A percentile compares a stretch with the other conserved stretches of the same genome.
Conservation (phyloP, 2,329 filamentous ascomycete genomes). For the Fusarium xylarioides region DNA sequence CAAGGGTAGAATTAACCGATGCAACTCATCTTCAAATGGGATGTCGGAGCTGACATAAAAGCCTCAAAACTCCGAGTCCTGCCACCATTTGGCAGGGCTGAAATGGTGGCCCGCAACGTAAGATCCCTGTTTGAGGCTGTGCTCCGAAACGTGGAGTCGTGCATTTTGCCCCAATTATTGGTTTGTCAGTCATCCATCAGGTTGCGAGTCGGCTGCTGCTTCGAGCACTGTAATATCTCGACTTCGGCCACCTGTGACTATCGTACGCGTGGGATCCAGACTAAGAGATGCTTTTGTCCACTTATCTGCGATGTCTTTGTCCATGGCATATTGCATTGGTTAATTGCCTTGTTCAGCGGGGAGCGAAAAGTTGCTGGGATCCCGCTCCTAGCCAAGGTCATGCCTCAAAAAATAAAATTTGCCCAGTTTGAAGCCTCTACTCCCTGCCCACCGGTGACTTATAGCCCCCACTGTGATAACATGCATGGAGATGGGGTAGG, state of each 20-base stretch:
- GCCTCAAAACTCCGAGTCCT: background rate
- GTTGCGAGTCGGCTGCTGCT: background rate
- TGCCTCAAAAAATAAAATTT: background rate
- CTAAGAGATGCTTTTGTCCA: background rate
- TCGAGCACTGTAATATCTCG: background rate
- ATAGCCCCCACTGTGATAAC: background rate
- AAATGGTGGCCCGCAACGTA: background rate
- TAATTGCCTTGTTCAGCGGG: background rate
- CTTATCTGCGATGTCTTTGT: background rate
- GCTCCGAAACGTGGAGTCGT: background rate
- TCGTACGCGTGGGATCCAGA: no score
- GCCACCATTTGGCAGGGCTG: background rate
- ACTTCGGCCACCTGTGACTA: background rate
- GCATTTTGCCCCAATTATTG: background rate
- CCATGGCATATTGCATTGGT: no score
- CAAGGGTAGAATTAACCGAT: background rate
- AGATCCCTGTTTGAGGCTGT: conserved; percentile 3
- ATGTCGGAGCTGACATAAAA: background rate
- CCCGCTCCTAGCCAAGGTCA: background rate
- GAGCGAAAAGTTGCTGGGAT: background rate
- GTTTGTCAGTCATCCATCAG: background rate
- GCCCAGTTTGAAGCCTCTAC: background rate
- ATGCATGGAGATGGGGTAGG: background rate
- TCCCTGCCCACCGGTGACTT: background rate
- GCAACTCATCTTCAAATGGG: background rate